Evolutionary conservation across 352 stramenopile genomes (phyloP), one percentile per base, ranked within the genome.

Genomic region (Globisporangium recalcitrans): DNA sequence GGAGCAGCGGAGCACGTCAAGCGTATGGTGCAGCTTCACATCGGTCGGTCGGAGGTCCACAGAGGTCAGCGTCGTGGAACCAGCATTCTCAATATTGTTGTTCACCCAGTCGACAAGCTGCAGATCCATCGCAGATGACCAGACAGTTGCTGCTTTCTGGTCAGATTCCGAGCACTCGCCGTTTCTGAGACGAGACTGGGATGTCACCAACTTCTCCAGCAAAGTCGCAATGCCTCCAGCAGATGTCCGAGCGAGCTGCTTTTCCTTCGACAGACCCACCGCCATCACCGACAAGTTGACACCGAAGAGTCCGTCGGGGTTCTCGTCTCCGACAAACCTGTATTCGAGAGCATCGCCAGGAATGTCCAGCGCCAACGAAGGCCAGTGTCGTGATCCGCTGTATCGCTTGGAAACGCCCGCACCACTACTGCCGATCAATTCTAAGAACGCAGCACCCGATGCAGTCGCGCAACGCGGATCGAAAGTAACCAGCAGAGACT

Each of bases 31-130:
- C 1, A 96, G 68, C 16, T 75, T 78, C 51, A 96, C 82, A 31
- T 96, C 82, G 4, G 73, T 70, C 51, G 87, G 85, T 34, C 82
- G 75, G 27, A 96, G 60, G 31, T 95, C 84, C 0, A 87, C 65
- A 6, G 82, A 90, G 22, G 71, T 60, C 8, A 69, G 60, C 8
- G 59, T 75, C 0, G 55, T 59, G n/a, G 56, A 74, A 16, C 52
- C 70, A 31, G 58, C 60, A 27, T 60, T 75, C 60, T 96, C 85
- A 1, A 93, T 67, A 32, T 88, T 77, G 24, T 72, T 87, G 58
- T 96, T 96, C 16, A 96, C 78, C 86, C 85, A 96, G 57, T 96
- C 85, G 2, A 95, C 79, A 0, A 96, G 71, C 67, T 96, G 87
- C 7, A 77, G 68, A 62, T 96, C 85, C 84, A 96, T 95, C 1